Percentiles rank a stretch among this genome's conserved stretches.
Conservation (phyloP, 495 filamentous ascomycete species). For the Staphylotrichum longicolle region DNA sequence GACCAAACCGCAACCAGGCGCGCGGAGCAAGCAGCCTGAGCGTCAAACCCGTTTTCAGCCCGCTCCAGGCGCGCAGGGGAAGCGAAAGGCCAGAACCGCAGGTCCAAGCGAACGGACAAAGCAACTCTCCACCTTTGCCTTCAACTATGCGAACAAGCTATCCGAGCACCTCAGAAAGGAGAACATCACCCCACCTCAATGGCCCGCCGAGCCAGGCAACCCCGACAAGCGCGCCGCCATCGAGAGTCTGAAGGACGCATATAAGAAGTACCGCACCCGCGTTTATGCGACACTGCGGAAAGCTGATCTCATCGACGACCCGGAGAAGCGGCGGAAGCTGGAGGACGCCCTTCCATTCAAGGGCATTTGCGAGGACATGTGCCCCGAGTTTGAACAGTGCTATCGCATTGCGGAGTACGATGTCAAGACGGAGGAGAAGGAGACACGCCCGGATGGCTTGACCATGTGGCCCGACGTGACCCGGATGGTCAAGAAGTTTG, state of each 20-base stretch:
- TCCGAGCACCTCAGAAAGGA: conserved; percentile 43
- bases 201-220: conserved; percentile 44
- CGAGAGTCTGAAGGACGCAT: conserved; percentile 44
- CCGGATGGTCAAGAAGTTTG: conserved; percentile 75
- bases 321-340: conserved; percentile 75
- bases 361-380: conserved; percentile 91
- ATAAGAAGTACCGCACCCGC: conserved; percentile 64
- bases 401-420: conserved; percentile 68
- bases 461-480: conserved; percentile 37
- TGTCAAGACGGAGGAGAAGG: conserved; percentile 54
- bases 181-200: conserved; percentile 44
- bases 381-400: conserved; percentile 83
- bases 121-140: conserved; percentile 34
- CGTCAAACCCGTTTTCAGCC: conserved; percentile 15
- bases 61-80: not conserved
- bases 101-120: conserved; percentile 30
- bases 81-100: conserved; percentile 5
- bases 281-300: conserved; percentile 68
- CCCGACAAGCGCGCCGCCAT: conserved; percentile 42
- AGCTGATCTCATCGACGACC: conserved; percentile 80
- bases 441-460: conserved; percentile 33
- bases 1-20: not conserved
- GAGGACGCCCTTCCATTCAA: conserved; percentile 82
- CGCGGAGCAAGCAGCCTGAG: conserved; percentile 19
- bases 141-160: conserved; percentile 43